Evolutionary conservation across 2,329 filamentous ascomycete genomes (phyloP), one percentile per base, ranked within the genome.

Genomic region (Apiospora saccharicola): DNA sequence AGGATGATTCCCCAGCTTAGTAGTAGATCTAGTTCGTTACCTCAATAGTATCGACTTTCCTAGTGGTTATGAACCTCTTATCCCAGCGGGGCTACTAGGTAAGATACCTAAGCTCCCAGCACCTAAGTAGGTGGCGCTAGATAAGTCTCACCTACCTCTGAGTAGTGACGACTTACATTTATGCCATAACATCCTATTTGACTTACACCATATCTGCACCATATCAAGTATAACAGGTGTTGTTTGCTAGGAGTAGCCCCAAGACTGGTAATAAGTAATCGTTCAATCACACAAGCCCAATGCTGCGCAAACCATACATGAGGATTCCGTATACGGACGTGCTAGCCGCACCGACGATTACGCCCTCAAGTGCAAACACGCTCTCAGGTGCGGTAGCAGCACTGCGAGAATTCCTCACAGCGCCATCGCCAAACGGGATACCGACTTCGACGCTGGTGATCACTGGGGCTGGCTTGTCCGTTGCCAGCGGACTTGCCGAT

Each of bases 321-420:
- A 92, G 95, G 76, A 97, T 98, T 78, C 96, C 96, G 73, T 98
- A 96, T 81, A 98, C 94, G 79, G 91, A 93, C 75, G 91, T 93
- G 57, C 88, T 98, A 71, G 91, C 95, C 34, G 85, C 91, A 37
- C 93, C 95, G 3, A 89, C 87, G 70, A 91, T 96, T 80, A 88
- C 94, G 73, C 96, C 96, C 4, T 82, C 87, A 68, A 90, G 89
- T 73, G 95, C 96, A 69, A 87, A 86, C 67, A 92, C 93, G 1
- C 80, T 93, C 51, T 81, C 88, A 7, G 94, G 93, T 37, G 95
- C 95, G 71, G 87, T 98, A 74, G 88, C 90, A 44, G 95, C 95
- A 4, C 88, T 99, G 68, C 85, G 89, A 43, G 86, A 89, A 72
- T 98, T 99, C 84, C 88, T 99, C 74, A 87, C 88, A 69, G 85